Percentiles rank a stretch among this genome's conserved stretches.
Evolutionary conservation across 1,139 yeast species (phyloP).

Genomic region (Sugiyamaella paludigena): DNA sequence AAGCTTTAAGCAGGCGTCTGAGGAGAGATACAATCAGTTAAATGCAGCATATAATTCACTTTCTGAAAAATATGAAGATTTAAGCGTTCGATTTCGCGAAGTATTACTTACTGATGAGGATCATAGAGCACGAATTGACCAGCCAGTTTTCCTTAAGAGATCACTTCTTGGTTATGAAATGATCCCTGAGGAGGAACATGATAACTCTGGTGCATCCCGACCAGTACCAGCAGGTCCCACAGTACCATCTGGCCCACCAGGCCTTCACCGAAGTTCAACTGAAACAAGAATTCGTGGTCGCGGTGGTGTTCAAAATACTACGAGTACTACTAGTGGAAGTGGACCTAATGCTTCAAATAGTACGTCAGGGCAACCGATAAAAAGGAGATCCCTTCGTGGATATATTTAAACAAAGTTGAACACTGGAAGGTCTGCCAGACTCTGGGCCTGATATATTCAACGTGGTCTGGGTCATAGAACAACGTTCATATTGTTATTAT

Average conservation of each 20-base stretch:
- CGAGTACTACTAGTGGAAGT: neutral
- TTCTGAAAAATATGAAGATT: constrained; percentile 21
- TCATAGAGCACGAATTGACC: constrained; percentile 18
- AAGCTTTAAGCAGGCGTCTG: constrained; percentile 21
- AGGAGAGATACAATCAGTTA: constrained; percentile 26
- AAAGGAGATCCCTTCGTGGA: neutral
- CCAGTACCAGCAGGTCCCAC: constrained; percentile 1
- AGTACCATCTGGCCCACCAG: constrained; percentile 2
- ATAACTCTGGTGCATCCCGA: neutral
- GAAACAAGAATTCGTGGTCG: constrained; percentile 33
- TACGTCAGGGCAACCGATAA: too few species aligned
- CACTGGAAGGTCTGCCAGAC: too few species aligned
- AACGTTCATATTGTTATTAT: constrained; percentile 36
- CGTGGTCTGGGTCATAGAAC: too few species aligned
- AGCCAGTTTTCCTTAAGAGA: constrained; percentile 18
- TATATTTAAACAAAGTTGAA: neutral
- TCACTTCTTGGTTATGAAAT: constrained; percentile 24
- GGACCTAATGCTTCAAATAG: neutral
- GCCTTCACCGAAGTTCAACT: neutral
- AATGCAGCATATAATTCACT: constrained; percentile 28
- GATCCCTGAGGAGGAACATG: constrained; percentile 16
- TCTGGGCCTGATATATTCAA: too few species aligned
- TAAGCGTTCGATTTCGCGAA: constrained; percentile 23
- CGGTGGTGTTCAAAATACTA: constrained; percentile 37
- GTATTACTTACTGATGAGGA: constrained; percentile 17